phyloP scores from a whole-genome alignment of 805 yeast species.

The Wickerhamiella kurtzmanii region DNA sequence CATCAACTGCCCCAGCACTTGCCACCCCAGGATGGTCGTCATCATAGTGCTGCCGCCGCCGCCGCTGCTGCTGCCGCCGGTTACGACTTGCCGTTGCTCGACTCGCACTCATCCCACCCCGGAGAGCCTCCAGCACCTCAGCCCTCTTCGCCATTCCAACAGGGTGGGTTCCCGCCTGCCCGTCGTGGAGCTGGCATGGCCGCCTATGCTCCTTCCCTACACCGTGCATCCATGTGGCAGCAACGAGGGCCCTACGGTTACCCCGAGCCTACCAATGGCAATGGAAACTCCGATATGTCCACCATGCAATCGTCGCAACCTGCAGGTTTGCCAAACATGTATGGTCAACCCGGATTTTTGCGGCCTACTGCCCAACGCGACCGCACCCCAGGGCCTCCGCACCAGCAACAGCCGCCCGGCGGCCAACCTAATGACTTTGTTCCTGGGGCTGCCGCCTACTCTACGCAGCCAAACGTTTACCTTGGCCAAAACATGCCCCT shows the following conservation, averaged over 20 bases:
- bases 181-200: neutral
- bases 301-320: too few species aligned
- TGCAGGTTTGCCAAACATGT: neutral
- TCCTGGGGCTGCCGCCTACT: neutral
- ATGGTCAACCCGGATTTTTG: neutral
- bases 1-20: too few species aligned
- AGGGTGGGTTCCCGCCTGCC: neutral
- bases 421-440: too few species aligned
- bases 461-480: neutral
- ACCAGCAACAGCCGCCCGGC: neutral
- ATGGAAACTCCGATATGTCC: neutral
- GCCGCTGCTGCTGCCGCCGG: too few species aligned
- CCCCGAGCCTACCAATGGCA: neutral
- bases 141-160: neutral
- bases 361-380: neutral
- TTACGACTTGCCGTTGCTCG: neutral
- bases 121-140: neutral
- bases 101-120: too few species aligned
- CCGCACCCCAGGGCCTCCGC: neutral
- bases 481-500: neutral
- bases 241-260: neutral
- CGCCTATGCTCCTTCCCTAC: neutral
- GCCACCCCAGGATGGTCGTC: too few species aligned
- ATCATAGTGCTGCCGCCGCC: too few species aligned
- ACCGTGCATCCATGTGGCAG: neutral